Evolutionary conservation across 2,329 filamentous ascomycete species (phyloP).

Genomic region (Aspergillus transmontanensis): DNA sequence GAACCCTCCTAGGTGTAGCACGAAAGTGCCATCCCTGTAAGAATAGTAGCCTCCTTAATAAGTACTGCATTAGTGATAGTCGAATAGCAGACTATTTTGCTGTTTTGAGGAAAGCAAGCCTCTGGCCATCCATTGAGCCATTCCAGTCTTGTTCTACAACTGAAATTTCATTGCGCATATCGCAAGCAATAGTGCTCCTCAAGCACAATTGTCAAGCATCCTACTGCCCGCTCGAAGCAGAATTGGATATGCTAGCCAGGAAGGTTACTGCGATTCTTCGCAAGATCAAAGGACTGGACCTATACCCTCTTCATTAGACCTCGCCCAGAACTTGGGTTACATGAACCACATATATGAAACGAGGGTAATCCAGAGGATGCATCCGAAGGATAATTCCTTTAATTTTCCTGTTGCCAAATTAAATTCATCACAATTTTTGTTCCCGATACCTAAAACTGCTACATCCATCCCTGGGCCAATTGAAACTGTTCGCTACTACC

Average conservation of each 20-base stretch:
- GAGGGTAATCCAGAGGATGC: no score
- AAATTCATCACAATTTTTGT: no score
- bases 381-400: no score
- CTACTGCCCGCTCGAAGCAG: not conserved
- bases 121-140: slow-evolving; percentile 5
- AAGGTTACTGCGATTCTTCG: not conserved
- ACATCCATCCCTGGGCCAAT: no score
- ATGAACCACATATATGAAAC: no score
- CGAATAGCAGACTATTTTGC: slow-evolving; percentile 7
- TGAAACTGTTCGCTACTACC: no score
- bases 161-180: not conserved
- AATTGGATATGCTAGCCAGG: not conserved
- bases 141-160: not conserved
- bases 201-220: not conserved
- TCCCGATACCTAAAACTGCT: no score
- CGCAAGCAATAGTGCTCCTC: not conserved
- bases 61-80: slow-evolving; percentile 1
- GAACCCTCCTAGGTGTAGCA: not conserved
- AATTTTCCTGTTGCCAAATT: no score
- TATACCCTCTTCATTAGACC: not conserved
- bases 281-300: not conserved
- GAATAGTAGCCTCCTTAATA: not conserved
- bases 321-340: not conserved
- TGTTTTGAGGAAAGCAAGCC: not conserved
- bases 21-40: slow-evolving; percentile 2